Evolutionary conservation across 768 basidiomycete genomes (phyloP).

Genomic region (Termitomyces sp.): DNA sequence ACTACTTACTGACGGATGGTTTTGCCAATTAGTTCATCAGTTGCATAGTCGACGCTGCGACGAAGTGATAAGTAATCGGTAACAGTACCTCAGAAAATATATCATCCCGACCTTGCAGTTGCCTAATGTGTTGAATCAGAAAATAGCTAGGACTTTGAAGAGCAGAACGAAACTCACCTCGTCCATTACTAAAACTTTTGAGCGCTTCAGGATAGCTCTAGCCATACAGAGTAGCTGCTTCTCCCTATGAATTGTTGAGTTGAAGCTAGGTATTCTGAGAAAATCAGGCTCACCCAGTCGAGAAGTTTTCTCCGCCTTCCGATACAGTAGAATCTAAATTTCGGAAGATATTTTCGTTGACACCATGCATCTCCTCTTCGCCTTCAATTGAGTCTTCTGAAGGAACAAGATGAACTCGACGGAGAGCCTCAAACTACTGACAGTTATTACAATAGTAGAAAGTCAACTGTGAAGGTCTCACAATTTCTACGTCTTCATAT

Average conservation of each 20-base stretch:
- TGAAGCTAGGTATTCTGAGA: neutral
- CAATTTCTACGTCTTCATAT: slow-evolving; percentile 79
- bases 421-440: slow-evolving; percentile 74
- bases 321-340: slow-evolving; percentile 69
- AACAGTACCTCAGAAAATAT: neutral
- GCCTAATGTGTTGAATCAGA: slow-evolving; percentile 34
- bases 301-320: slow-evolving; percentile 89
- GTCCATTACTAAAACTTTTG: slow-evolving; percentile 77
- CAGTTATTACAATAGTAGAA: neutral
- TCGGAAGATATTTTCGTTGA: slow-evolving; percentile 75
- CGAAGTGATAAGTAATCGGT: slow-evolving; percentile 4
- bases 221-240: slow-evolving; percentile 87
- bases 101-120: slow-evolving; percentile 49
- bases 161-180: slow-evolving; percentile 39
- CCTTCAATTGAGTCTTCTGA: slow-evolving; percentile 43
- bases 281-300: slow-evolving; percentile 54
- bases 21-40: slow-evolving; percentile 80
- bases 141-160: neutral
- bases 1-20: slow-evolving; percentile 68
- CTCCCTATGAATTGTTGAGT: slow-evolving; percentile 34
- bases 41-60: slow-evolving; percentile 76
- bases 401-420: slow-evolving; percentile 75
- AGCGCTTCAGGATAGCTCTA: slow-evolving; percentile 69
- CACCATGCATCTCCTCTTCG: slow-evolving; percentile 36
- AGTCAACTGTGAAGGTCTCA: slow-evolving; percentile 23